Conservation (phyloP, 75 land plant genomes). For the Sequoiadendron giganteum region DNA sequence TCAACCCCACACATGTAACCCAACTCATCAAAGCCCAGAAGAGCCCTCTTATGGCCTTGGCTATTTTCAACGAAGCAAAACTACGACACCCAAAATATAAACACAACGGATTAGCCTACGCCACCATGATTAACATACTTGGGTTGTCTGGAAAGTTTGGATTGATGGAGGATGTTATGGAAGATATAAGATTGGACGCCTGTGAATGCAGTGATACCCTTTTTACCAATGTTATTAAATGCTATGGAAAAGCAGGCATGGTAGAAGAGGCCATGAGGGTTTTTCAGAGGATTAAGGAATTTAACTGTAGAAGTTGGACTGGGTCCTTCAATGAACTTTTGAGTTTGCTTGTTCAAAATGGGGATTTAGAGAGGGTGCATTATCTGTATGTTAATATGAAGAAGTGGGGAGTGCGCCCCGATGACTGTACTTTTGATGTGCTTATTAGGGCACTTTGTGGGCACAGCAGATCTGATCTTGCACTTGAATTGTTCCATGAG, state of each 20-base stretch:
- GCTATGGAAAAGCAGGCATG: conserved; percentile 30
- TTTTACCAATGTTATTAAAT: conserved; percentile 29
- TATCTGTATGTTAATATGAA: conserved; percentile 23
- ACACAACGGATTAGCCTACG: conserved; percentile 51
- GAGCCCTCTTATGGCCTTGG: conserved; percentile 46
- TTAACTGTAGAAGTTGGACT: conserved; percentile 46
- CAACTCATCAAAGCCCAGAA: conserved; percentile 42
- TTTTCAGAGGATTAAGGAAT: conserved; percentile 34
- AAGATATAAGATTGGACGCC: conserved; percentile 39
- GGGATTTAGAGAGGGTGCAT: conserved; percentile 24
- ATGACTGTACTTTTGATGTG: conserved; percentile 31
- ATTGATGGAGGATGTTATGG: conserved; percentile 39
- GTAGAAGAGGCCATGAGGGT: conserved; percentile 29
- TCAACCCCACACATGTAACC: conserved; percentile 41
- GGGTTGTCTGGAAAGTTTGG: conserved; percentile 18
- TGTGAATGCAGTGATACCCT: conserved; percentile 44
- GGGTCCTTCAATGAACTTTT: conserved; percentile 46
- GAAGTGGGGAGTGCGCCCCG: conserved; percentile 35
- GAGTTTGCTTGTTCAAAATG: conserved; percentile 28
- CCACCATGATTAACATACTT: conserved; percentile 45
- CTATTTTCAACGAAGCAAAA: conserved; percentile 43
- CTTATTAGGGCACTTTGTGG: conserved; percentile 41
- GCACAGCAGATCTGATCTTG: conserved; percentile 34
- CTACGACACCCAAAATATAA: conserved; percentile 38
- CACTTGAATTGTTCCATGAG: conserved; percentile 42